Conservation (phyloP, 2,329 filamentous ascomycete species). For the Gaeumannomyces tritici region DNA sequence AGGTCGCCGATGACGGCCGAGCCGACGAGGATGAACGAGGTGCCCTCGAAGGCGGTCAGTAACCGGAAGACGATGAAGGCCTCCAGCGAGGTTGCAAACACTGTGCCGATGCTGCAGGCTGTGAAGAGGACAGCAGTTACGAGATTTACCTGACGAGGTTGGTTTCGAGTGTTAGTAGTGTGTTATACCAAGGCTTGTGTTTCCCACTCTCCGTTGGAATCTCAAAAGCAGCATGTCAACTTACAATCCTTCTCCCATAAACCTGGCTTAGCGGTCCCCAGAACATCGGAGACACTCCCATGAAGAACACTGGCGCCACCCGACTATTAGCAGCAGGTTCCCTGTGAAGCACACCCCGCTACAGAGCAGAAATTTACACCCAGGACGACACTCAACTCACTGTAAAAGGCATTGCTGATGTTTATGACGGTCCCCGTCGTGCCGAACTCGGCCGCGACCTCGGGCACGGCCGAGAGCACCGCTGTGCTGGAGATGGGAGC, state of each 20-base stretch:
- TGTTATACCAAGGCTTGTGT: background rate
- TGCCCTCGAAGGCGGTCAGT: constrained; percentile 61
- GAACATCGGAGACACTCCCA: constrained; percentile 56
- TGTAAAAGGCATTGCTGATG: constrained; percentile 58
- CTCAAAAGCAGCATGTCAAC: constrained; percentile 8
- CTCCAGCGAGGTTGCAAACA: constrained; percentile 54
- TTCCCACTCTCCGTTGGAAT: too few species aligned
- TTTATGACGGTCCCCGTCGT: constrained; percentile 57
- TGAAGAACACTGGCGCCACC: constrained; percentile 43
- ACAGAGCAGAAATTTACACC: too few species aligned
- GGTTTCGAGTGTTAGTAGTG: background rate
- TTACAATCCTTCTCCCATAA: constrained; percentile 39
- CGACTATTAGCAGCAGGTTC: background rate
- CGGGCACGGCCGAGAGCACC: constrained; percentile 54
- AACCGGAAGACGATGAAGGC: constrained; percentile 61
- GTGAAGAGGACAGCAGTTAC: constrained; percentile 49
- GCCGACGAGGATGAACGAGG: constrained; percentile 57
- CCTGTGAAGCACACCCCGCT: too few species aligned
- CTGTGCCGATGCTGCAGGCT: constrained; percentile 55
- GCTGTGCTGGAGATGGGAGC: constrained; percentile 61
- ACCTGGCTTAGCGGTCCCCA: constrained; percentile 58
- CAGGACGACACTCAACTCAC: background rate
- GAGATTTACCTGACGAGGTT: constrained; percentile 36
- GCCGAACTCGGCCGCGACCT: constrained; percentile 49
- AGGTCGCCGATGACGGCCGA: constrained; percentile 50